Evolutionary conservation across 2,329 filamentous ascomycete species (phyloP).

Genomic region (Amauroascus niger): DNA sequence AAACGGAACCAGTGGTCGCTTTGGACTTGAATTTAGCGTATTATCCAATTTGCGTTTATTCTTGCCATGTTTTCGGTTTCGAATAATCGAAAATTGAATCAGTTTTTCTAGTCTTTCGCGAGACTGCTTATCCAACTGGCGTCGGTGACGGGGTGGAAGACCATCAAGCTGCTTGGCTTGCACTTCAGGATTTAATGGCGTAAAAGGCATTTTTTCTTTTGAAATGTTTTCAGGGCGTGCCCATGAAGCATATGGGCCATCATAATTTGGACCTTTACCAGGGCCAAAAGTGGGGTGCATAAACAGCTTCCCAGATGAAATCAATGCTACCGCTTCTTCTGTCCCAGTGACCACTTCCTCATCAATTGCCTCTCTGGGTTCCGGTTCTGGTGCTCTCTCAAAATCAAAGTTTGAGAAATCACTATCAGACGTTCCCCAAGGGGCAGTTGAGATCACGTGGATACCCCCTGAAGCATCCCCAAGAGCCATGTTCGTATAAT

Average conservation of each 20-base stretch:
- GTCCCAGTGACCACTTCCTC: conserved; percentile 16
- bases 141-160: conserved; percentile 17
- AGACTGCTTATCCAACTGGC: conserved; percentile 18
- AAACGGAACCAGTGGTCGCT: neutral
- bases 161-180: conserved; percentile 28
- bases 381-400: conserved; percentile 13
- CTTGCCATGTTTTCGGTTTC: neutral
- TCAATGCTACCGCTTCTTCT: conserved; percentile 21
- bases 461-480: conserved; percentile 49
- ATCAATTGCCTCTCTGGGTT: neutral
- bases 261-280: conserved; percentile 34
- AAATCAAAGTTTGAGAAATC: conserved; percentile 22
- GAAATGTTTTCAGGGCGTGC: conserved; percentile 26
- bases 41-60: conserved; percentile 2
- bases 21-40: neutral
- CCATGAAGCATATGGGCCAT: conserved; percentile 35
- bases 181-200: conserved; percentile 22
- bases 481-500: conserved; percentile 47
- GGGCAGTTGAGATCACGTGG: conserved; percentile 40
- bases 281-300: conserved; percentile 32
- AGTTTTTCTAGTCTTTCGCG: conserved; percentile 11
- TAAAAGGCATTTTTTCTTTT: conserved; percentile 18
- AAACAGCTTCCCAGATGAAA: conserved; percentile 28
- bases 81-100: neutral
- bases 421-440: conserved; percentile 16